Base-by-base conservation (phyloP, 2,329 filamentous ascomycete genomes). In the Hymenoscyphus albidus region DNA sequence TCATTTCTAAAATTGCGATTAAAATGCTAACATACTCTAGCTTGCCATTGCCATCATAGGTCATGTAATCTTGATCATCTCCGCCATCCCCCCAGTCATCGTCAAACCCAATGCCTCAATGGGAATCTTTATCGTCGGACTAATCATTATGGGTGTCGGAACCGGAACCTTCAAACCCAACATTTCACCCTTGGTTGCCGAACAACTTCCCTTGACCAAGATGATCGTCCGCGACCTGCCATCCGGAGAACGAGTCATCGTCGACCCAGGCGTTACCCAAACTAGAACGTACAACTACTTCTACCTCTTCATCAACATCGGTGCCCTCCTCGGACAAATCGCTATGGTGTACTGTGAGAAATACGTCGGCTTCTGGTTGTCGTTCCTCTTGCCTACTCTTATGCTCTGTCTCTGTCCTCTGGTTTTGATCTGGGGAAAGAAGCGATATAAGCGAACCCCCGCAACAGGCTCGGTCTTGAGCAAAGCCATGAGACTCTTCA, bases 141-240 rank as follows among this genome's bases (percentile, higher is more conserved):
- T 90, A 69, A 76, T 90, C 56, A 80, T 91, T 64, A 87, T 91
- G 74, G 87, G 87, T 1, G 70, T 90, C 5, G 88, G 88, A 56
- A 88, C 87, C 1, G 88, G 88, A 64, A 85, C 87, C 64, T 90
- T 91, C 81, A 92, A 91, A 77, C 82, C 86, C 18, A 91, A 90
- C 70, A 88, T 91, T 51, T 84, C 85, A 0, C 85, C 85, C 1
- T 76, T 88, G 61, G 84, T 88, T 63, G 85, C 84, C 6, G 86
- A 89, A 70, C 85, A 89, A 70, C 82, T 85, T 68, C 78, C 76
- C 2, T 78, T 82, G n/a, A 80, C 81, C 0, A 81, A 80, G 62
- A 78, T 83, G 31, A 77, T 79, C 54, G 79, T 88, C 57, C 77
- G 80, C 57, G 81, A 78, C 12, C 73, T 80, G 1, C 77, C 81